Evolutionary conservation across 1,284 basidiomycete genomes (phyloP), one percentile per base, ranked within the genome.

Genomic region (Tilletia indica): DNA sequence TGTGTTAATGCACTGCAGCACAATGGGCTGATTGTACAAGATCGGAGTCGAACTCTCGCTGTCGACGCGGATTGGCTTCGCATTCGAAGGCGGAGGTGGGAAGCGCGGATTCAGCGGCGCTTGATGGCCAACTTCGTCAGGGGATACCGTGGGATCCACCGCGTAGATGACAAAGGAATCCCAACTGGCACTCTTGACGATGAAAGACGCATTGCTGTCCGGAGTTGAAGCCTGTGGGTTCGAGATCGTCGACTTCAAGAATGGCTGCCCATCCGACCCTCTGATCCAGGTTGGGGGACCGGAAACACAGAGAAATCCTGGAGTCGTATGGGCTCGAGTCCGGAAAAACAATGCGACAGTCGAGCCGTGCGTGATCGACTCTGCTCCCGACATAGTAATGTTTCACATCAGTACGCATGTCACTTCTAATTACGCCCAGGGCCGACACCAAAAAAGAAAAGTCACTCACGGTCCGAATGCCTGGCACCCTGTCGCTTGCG

Each of bases 281-380:
- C 79, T 80, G 74, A 81, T 76, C 80, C 80, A 81, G 1, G 80
- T 79, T 5, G 80, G 90, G 31, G 94, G 93, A 31, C 93, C 92
- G 25, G 93, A 93, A 3, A 97, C 94, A 76, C 93, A 94, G 70
- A 98, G 91, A 79, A 96, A 97, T 79, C 95, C 93, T 11, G 96
- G 97, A 21, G 83, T 80, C 14, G 83, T 83, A 70, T 84, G 95
- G 0, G 94, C 94, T 70, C 94, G 90, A 76, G 96, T 87, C 21
- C 96, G 91, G 85, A 97, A 95, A 88, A 96, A 98, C 67, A 97
- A 86, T 3, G 94, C 95, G 71, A 98, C 92, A 1, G 94, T 94
- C 12, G 94, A 93, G 36, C 95, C 96, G 85, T 98, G 95, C 84
- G 92, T 92, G 85, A 98, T 93, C 84, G 93, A 93, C 72, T 96